Base-by-base conservation (phyloP, 345 rosid species). In the Syzygium aqueum region DNA sequence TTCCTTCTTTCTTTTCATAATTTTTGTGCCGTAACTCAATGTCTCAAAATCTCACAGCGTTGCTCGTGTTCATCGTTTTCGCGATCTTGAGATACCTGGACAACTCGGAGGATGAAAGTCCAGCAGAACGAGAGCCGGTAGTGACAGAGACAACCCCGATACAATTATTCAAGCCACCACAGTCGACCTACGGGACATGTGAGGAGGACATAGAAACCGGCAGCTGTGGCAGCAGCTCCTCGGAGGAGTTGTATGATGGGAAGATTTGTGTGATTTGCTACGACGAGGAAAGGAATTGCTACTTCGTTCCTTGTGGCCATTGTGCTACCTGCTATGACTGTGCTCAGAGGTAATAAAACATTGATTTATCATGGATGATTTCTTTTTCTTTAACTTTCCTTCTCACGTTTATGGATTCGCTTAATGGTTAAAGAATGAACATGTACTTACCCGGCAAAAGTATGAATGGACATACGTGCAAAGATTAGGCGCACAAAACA, bases 241-340 rank as follows among this genome's bases (percentile, higher is more conserved):
- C 93, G 2, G 94, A 93, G 85, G 94, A 94, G 21, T 65, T 92
- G 86, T 92, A 94, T 16, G 93, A 94, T 84, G 94, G 91, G 52
- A 93, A 90, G 86, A 87, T 93, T 51, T 94, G 94, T 53, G 91
- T 90, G 53, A 94, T 94, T 56, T 94, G 95, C 86, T 94, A 90
- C 46, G 94, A 94, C 87, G 94, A 94, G 73, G 92, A 90, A 67
- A 89, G 94, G 85, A 93, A 94, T 87, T 91, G 95, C 86, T 94
- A 92, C 91, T 91, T 94, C 86, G 92, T 94, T 83, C 96, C 96
- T 5, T 94, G 96, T 51, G 94, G 94, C 25, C 94, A 94, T 85
- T 92, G 92, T 85, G 94, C 94, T 23, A 94, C 94, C 53, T 93
- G 96, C 90, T 90, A 88, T 82, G 90, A 88, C 78, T 94, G 96